A percentile compares a stretch with the other conserved stretches of the same genome.
Evolutionary conservation across 179 eudicot species (phyloP).

Genomic region (Vitellaria paradoxa): DNA sequence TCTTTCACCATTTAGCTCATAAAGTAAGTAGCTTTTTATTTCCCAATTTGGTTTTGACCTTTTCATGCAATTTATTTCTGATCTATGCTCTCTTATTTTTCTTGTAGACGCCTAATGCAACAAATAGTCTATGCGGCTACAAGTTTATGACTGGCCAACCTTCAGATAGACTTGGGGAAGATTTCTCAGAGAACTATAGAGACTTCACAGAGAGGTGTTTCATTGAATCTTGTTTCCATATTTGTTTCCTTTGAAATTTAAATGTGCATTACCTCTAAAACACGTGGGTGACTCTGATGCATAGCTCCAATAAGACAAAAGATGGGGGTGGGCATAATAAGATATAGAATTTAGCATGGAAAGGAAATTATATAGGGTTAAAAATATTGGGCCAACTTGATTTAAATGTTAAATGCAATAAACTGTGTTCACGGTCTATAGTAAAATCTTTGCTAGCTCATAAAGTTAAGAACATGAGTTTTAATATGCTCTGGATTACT

Average conservation of each 20-base stretch:
- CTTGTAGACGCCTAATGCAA: constrained; percentile 78
- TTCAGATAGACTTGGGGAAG: constrained; percentile 95
- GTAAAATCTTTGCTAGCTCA: too few species aligned
- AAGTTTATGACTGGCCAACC: constrained; percentile 92
- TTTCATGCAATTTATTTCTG: constrained; percentile 1
- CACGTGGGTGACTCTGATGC: background rate
- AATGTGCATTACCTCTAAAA: background rate
- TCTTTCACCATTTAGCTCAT: constrained; percentile 81
- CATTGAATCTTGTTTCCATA: background rate
- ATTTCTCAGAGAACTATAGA: constrained; percentile 69
- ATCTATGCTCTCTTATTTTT: background rate
- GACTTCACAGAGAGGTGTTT: constrained; percentile 75
- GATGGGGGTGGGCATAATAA: background rate
- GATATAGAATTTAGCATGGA: background rate
- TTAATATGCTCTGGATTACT: too few species aligned
- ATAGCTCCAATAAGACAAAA: background rate
- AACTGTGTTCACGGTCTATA: background rate
- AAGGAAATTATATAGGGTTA: background rate
- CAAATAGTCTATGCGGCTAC: constrained; percentile 89
- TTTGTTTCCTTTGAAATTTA: constrained; percentile 6
- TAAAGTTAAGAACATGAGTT: too few species aligned
- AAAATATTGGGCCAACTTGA: background rate
- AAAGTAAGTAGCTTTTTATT: constrained; percentile 44
- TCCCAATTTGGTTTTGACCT: background rate
- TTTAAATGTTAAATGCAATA: background rate